Percentiles rank a stretch among this genome's conserved stretches.
These are phyloP conservation scores for Globisporangium polare DNA, from an alignment of 352 stramenopile genomes.

Conservation along the genomic window DNA sequence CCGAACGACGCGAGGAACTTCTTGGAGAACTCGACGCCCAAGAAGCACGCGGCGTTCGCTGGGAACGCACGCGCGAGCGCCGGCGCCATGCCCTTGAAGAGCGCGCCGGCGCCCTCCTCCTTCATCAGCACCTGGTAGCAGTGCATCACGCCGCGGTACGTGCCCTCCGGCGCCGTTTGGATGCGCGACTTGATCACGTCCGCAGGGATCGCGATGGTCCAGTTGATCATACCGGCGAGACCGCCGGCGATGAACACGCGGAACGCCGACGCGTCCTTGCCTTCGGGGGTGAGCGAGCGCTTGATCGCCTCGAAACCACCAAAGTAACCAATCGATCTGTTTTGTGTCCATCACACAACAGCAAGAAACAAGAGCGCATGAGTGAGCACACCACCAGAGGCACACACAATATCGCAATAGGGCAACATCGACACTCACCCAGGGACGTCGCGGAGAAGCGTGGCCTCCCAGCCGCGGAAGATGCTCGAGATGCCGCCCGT, in stretches of 20 bases:
- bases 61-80: slow-evolving; percentile 94
- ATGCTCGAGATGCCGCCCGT: slow-evolving; percentile 91
- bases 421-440: slow-evolving; percentile 58
- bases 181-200: slow-evolving; percentile 97
- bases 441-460: slow-evolving; percentile 92
- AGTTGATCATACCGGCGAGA: slow-evolving; percentile 94
- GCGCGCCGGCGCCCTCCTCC: slow-evolving; percentile 88
- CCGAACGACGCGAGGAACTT: slow-evolving; percentile 75
- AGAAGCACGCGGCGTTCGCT: slow-evolving; percentile 96
- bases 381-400: neutral
- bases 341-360: neutral
- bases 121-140: slow-evolving; percentile 93
- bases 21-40: slow-evolving; percentile 86
- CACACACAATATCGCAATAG: neutral
- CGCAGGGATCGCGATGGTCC: slow-evolving; percentile 92
- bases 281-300: slow-evolving; percentile 72
- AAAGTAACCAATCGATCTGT: slow-evolving; percentile 94
- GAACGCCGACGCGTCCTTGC: slow-evolving; percentile 74
- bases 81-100: slow-evolving; percentile 94
- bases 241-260: slow-evolving; percentile 93
- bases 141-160: slow-evolving; percentile 90
- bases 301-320: slow-evolving; percentile 93
- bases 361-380: neutral
- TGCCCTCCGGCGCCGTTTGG: slow-evolving; percentile 95
- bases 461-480: slow-evolving; percentile 94